Base-by-base conservation (phyloP, 371 early-diverging fungal species). In the Amoeboaphelidium protococcarum region DNA sequence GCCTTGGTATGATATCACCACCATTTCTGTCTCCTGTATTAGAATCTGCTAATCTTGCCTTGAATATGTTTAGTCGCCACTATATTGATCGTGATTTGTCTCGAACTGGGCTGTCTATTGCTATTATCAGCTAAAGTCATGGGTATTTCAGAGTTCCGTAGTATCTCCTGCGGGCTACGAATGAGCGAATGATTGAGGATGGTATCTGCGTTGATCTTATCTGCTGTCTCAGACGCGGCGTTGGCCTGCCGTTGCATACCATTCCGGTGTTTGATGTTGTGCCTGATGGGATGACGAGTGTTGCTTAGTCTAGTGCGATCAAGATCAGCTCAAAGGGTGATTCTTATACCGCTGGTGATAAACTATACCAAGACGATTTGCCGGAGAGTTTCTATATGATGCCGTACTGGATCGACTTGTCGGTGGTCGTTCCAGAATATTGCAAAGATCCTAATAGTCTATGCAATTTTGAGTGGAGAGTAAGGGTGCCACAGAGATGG, bases 371-470 rank as follows among this genome's bases (percentile, higher is more conserved):
- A n/a, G n/a, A n/a, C n/a, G n/a, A n/a, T n/a, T n/a, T n/a, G n/a
- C n/a, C n/a, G n/a, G n/a, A 51, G 41, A 52, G 23, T 16, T 61
- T 57, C 37, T 85, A 73, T 55, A 71, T 73, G 46, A 73, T 83
- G 25, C 90, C 94, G 0, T 75, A 82, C 54, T 92, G 94, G 94
- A 66, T 90, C 16, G 88, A 86, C 48, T n/a, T n/a, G n/a, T n/a
- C n/a, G n/a, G n/a, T n/a, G n/a, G n/a, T n/a, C n/a, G n/a, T n/a
- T n/a, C n/a, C n/a, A n/a, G n/a, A n/a, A n/a, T n/a, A n/a, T n/a
- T n/a, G n/a, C n/a, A n/a, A n/a, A n/a, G n/a, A n/a, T n/a, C n/a
- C n/a, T n/a, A n/a, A n/a, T n/a, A n/a, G n/a, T n/a, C n/a, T n/a
- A n/a, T n/a, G n/a, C n/a, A n/a, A n/a, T n/a, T n/a, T n/a, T n/a